Conservation (phyloP, 345 rosid genomes). For the Bruguiera parviflora region DNA sequence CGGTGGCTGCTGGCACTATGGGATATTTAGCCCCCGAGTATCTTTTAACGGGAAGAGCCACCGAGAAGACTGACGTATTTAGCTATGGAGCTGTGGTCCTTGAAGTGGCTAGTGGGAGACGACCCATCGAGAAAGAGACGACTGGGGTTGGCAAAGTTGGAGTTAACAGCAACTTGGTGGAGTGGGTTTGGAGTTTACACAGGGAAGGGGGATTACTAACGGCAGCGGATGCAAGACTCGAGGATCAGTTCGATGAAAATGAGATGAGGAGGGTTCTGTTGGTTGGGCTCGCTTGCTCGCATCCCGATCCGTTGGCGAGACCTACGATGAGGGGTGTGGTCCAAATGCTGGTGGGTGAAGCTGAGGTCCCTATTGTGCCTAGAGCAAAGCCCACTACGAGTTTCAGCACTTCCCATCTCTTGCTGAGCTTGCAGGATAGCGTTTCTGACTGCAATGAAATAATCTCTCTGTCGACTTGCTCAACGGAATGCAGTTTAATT, state of each 20-base stretch:
- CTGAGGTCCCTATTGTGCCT: slow-evolving; percentile 81
- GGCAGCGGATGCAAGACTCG: slow-evolving; percentile 73
- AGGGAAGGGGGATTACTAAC: slow-evolving; percentile 62
- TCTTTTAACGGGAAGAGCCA: slow-evolving; percentile 79
- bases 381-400: slow-evolving; percentile 76
- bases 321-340: slow-evolving; percentile 84
- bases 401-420: slow-evolving; percentile 76
- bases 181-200: slow-evolving; percentile 95
- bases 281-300: slow-evolving; percentile 89
- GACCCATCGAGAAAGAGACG: slow-evolving; percentile 73
- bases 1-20: slow-evolving; percentile 98
- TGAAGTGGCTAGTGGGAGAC: slow-evolving; percentile 78
- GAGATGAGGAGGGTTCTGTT: slow-evolving; percentile 65
- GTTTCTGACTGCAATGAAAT: slow-evolving; percentile 76
- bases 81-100: slow-evolving; percentile 92
- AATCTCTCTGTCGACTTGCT: slow-evolving; percentile 53
- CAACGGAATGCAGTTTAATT: slow-evolving; percentile 50
- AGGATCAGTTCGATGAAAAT: slow-evolving; percentile 46
- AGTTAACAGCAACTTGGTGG: slow-evolving; percentile 66
- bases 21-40: slow-evolving; percentile 98
- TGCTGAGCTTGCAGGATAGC: slow-evolving; percentile 80
- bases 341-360: slow-evolving; percentile 87
- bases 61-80: slow-evolving; percentile 84
- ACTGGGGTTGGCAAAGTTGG: slow-evolving; percentile 34
- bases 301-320: slow-evolving; percentile 82